Percentiles rank a stretch among this genome's conserved stretches.
These are phyloP conservation scores for Musa troglodytarum DNA, from an alignment of 176 grass and related monocot species.

Conservation along the genomic window DNA sequence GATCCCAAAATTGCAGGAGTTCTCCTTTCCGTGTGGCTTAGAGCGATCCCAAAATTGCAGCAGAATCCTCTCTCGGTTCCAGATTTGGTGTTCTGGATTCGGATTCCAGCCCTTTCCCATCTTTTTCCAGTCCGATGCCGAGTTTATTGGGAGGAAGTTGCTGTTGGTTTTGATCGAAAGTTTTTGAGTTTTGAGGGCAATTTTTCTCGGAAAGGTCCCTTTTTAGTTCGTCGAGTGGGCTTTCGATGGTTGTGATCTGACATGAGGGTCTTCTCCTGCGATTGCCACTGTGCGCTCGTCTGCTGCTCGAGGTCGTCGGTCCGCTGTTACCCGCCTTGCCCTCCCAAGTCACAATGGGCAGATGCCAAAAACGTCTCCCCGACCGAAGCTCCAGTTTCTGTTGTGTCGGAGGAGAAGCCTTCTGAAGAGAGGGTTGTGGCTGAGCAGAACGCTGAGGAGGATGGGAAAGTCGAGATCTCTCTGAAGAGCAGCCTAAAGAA, in stretches of 20 bases:
- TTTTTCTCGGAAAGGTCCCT: neutral
- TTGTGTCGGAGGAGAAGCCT: conserved; percentile 1
- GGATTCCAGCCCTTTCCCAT: neutral
- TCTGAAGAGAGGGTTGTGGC: conserved; percentile 32
- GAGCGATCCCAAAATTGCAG: no score
- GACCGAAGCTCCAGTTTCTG: neutral
- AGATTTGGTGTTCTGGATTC: no score
- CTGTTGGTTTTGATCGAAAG: neutral
- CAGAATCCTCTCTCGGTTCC: no score
- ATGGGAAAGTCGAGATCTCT: conserved; percentile 23
- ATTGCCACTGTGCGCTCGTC: conserved; percentile 10
- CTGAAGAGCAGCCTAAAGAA: conserved; percentile 75
- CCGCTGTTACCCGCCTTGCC: neutral
- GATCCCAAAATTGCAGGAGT: neutral
- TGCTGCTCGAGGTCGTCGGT: conserved; percentile 13
- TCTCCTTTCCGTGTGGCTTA: no score
- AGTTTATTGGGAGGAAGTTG: neutral
- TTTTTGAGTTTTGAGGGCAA: neutral
- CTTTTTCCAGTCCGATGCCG: neutral
- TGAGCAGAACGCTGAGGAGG: conserved; percentile 12
- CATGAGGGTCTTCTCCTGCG: conserved; percentile 22
- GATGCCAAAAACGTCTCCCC: conserved; percentile 7
- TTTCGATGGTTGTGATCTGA: conserved; percentile 11
- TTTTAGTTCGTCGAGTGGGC: neutral
- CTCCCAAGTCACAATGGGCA: neutral